A percentile compares a stretch with the other conserved stretches of the same genome.
phyloP scores from a whole-genome alignment of 2,329 filamentous ascomycete genomes.

The Calycina herbarum region DNA sequence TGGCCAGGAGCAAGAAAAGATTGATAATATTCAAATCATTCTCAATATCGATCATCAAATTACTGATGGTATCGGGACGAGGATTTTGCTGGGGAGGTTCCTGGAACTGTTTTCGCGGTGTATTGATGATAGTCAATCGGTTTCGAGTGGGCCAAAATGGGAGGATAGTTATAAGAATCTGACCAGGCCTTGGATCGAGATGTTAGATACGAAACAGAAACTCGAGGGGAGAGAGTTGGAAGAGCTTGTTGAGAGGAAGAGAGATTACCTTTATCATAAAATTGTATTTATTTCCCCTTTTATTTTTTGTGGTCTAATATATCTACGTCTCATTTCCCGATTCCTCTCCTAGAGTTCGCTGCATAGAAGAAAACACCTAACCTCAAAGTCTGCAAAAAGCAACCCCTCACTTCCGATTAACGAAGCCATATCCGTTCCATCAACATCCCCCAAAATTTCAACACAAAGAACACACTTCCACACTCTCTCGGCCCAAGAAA shows the following conservation, averaged over 20 bases:
- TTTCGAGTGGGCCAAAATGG: constrained; percentile 13
- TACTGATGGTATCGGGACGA: constrained; percentile 29
- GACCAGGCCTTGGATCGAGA: constrained; percentile 25
- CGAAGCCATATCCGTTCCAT: constrained; percentile 8
- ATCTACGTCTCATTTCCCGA: neutral
- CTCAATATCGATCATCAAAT: constrained; percentile 28
- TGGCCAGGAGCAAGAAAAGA: neutral
- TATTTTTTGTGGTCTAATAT: neutral
- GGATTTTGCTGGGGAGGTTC: constrained; percentile 27
- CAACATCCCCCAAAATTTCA: constrained; percentile 1
- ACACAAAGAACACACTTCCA: constrained; percentile 23
- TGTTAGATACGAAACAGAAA: constrained; percentile 22
- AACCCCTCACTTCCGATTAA: neutral
- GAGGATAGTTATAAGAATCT: constrained; percentile 21
- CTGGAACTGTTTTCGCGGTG: constrained; percentile 19
- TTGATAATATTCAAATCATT: constrained; percentile 18
- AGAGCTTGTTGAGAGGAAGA: constrained; percentile 12
- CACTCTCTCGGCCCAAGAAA: constrained; percentile 15
- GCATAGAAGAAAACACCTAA: neutral
- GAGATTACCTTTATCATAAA: constrained; percentile 20
- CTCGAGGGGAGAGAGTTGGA: constrained; percentile 19
- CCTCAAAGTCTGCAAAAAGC: constrained; percentile 11
- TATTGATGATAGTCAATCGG: neutral
- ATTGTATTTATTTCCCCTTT: constrained; percentile 13
- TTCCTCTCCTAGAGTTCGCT: neutral